Evolutionary conservation across 2,329 filamentous ascomycete genomes (phyloP).

Genomic region (Onygenales sp.): DNA sequence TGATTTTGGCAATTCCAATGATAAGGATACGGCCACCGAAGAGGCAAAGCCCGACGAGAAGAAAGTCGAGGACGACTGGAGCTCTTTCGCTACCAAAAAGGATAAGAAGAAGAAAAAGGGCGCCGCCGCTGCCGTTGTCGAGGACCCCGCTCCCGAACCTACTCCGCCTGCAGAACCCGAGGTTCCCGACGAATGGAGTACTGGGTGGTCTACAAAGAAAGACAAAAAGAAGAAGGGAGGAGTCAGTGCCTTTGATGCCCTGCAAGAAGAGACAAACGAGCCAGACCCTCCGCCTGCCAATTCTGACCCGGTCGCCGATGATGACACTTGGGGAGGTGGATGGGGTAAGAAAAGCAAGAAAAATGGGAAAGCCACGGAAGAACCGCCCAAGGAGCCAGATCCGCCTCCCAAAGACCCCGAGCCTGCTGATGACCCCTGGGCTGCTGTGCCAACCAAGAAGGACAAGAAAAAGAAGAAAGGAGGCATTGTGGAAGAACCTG

Average conservation of each 20-base stretch:
- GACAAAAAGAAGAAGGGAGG: constrained; percentile 41
- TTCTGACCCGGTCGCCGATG: constrained; percentile 17
- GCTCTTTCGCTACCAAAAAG: constrained; percentile 33
- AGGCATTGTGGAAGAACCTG: constrained; percentile 18
- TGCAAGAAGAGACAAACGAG: constrained; percentile 26
- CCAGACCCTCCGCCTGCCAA: constrained; percentile 10
- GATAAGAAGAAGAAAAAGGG: constrained; percentile 40
- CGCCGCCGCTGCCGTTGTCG: constrained; percentile 23
- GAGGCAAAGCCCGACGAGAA: constrained; percentile 33
- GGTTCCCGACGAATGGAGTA: constrained; percentile 8
- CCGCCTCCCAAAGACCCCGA: not conserved
- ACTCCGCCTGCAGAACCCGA: constrained; percentile 8
- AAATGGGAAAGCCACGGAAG: constrained; percentile 28
- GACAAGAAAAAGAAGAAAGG: constrained; percentile 22
- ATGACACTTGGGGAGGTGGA: constrained; percentile 13
- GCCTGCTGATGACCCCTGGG: constrained; percentile 16
- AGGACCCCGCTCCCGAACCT: constrained; percentile 22
- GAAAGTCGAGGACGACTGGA: constrained; percentile 32
- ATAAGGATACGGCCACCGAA: constrained; percentile 36
- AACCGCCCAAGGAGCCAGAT: constrained; percentile 17
- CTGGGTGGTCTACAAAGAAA: constrained; percentile 20
- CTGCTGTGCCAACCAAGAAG: constrained; percentile 24
- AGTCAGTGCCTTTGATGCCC: constrained; percentile 22
- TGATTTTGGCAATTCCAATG: constrained; percentile 35
- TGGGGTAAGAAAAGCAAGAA: constrained; percentile 32